Evolutionary conservation across 106 monocot species (phyloP).

Genomic region (Vanilla planifolia): DNA sequence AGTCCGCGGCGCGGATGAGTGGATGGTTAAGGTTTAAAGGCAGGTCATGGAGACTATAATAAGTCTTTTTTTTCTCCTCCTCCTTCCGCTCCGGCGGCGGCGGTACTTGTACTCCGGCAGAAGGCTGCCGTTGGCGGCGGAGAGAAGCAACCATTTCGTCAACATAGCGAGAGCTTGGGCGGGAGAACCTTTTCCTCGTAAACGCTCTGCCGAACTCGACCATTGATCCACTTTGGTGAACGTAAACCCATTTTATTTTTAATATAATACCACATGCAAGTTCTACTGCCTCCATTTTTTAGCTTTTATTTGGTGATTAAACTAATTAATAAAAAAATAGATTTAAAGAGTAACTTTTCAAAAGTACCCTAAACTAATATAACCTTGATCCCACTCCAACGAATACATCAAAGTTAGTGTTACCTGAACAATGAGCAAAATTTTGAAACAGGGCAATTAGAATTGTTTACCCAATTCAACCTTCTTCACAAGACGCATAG

Average conservation of each 20-base stretch:
- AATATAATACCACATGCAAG: no score
- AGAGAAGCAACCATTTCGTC: neutral
- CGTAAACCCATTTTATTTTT: no score
- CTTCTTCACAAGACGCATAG: conserved; percentile 53
- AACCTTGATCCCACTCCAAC: no score
- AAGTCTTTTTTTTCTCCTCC: neutral
- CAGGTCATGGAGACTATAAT: neutral
- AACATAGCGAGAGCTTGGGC: neutral
- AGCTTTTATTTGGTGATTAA: no score
- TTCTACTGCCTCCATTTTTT: no score
- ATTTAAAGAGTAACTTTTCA: no score
- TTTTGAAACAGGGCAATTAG: neutral
- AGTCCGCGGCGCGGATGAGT: neutral
- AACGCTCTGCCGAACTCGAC: no score
- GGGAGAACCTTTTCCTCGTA: no score
- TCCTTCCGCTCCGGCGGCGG: neutral
- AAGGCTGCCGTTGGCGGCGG: neutral
- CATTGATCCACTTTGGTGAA: no score
- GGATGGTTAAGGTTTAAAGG: neutral
- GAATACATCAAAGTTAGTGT: no score
- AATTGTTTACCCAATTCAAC: conserved; percentile 52
- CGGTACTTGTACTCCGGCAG: neutral
- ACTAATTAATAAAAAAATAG: no score
- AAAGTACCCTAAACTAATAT: no score
- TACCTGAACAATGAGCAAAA: neutral